phyloP scores from a whole-genome alignment of 139 green algal species.

The Picochlorum sp. region DNA sequence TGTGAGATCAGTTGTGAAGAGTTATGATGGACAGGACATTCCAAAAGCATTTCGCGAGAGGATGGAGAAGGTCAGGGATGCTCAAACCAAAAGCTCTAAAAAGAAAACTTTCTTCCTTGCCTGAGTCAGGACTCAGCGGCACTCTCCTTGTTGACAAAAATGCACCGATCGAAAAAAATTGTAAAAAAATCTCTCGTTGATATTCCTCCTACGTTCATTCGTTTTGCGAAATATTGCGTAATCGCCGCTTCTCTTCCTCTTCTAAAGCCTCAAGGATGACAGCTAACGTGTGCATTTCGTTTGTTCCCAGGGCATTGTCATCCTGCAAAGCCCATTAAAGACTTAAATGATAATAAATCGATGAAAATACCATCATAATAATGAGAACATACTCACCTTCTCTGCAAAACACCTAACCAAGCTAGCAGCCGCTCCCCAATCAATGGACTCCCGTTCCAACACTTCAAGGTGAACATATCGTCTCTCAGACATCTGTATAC shows the following conservation, averaged over 20 bases:
- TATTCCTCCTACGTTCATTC: no score
- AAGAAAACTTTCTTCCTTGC: no score
- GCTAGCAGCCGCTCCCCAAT: not conserved
- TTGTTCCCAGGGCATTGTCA: not conserved
- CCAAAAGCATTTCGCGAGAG: constrained; percentile 64
- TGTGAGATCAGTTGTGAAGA: constrained; percentile 50
- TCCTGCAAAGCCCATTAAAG: not conserved
- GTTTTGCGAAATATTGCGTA: no score
- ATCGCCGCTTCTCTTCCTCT: not conserved
- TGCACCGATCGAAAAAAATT: no score
- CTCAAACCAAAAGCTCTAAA: not conserved
- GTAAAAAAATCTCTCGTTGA: no score
- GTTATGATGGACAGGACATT: constrained; percentile 78
- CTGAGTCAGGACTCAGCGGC: no score
- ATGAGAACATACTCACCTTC: not conserved
- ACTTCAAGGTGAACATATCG: not conserved
- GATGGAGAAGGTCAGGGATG: constrained; percentile 17
- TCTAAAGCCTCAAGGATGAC: not conserved
- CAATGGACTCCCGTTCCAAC: not conserved
- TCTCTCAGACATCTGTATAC: not conserved
- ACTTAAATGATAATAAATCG: not conserved
- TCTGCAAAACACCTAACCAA: not conserved
- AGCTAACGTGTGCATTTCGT: not conserved
- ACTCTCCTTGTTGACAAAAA: no score
- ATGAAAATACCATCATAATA: not conserved